Percentiles rank a stretch among this genome's conserved stretches.
These are phyloP conservation scores for Pseudogymnoascus sp. DNA, from an alignment of 2,329 filamentous ascomycete genomes.

Conservation along the genomic window DNA sequence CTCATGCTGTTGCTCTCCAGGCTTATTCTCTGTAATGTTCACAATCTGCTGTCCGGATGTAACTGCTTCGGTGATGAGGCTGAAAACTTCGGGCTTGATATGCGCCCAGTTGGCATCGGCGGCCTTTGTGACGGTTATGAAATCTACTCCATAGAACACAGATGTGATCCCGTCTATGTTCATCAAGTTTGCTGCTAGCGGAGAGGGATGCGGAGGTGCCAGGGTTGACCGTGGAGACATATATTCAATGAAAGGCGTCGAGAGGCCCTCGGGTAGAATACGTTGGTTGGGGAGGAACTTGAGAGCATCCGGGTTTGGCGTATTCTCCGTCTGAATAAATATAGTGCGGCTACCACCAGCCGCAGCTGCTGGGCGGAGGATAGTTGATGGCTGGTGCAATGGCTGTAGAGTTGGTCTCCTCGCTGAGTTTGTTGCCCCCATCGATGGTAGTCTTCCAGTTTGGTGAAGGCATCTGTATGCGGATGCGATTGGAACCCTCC, in stretches of 20 bases:
- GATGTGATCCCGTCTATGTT: slow-evolving; percentile 91
- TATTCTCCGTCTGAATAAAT: slow-evolving; percentile 95
- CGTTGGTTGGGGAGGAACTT: slow-evolving; percentile 92
- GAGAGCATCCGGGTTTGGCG: slow-evolving; percentile 89
- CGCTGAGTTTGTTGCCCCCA: slow-evolving; percentile 40
- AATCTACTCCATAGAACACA: slow-evolving; percentile 90
- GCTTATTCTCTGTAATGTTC: slow-evolving; percentile 56
- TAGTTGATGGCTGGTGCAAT: slow-evolving; percentile 33
- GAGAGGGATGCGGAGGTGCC: slow-evolving; percentile 81
- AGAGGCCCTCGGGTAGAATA: slow-evolving; percentile 68
- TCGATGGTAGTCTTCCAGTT: slow-evolving; percentile 37
- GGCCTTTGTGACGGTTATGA: slow-evolving; percentile 94
- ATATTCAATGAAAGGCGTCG: slow-evolving; percentile 83
- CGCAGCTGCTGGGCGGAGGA: slow-evolving; percentile 33
- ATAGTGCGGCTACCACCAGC: slow-evolving; percentile 59
- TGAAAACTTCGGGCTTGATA: slow-evolving; percentile 91
- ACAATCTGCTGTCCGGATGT: slow-evolving; percentile 79
- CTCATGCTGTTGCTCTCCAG: slow-evolving; percentile 43
- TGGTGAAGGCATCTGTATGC: slow-evolving; percentile 35
- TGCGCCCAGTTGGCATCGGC: slow-evolving; percentile 86
- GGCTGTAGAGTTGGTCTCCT: slow-evolving; percentile 39
- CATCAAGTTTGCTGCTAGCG: slow-evolving; percentile 82
- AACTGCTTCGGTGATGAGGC: slow-evolving; percentile 86
- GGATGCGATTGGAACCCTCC: slow-evolving; percentile 18
- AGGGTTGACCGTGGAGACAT: slow-evolving; percentile 82